phyloP scores from a whole-genome alignment of 139 green algal species.

The Chlamydomonas incerta region DNA sequence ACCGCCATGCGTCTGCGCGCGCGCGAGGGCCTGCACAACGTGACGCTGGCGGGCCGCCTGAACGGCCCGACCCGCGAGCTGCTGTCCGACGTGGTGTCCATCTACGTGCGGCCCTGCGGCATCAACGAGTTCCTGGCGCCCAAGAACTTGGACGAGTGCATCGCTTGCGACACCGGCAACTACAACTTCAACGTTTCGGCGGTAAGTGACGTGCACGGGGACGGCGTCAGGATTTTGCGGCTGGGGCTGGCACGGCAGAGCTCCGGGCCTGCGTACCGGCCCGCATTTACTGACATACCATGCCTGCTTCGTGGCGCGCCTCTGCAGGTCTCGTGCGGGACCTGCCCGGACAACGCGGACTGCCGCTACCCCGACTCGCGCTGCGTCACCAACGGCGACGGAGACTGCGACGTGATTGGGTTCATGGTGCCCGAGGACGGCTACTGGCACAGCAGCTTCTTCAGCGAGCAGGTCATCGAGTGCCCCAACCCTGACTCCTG shows the following conservation, averaged over 20 bases:
- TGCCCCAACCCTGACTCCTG: conserved; percentile 17
- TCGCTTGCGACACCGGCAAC: not conserved
- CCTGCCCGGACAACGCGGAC: conserved; percentile 11
- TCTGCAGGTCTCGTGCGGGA: not conserved
- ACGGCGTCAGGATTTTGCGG: too few relatives aligned
- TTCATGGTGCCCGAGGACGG: conserved; percentile 28
- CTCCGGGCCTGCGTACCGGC: too few relatives aligned
- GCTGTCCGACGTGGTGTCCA: not conserved
- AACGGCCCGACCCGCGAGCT: not conserved
- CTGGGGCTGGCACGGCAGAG: too few relatives aligned
- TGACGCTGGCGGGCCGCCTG: not conserved
- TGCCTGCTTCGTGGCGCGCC: too few relatives aligned
- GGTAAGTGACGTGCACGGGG: too few relatives aligned
- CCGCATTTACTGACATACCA: too few relatives aligned
- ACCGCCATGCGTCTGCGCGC: not conserved
- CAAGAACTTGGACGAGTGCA: conserved; percentile 31
- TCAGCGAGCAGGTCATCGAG: conserved; percentile 32
- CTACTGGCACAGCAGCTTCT: conserved; percentile 38
- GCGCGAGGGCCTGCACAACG: conserved; percentile 15
- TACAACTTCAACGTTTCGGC: conserved; percentile 33
- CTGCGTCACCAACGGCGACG: not conserved
- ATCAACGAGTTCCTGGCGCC: conserved; percentile 34
- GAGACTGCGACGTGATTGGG: not conserved
- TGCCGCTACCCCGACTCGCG: not conserved
- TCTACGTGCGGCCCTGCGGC: conserved; percentile 30